phyloP scores from a whole-genome alignment of 2,329 filamentous ascomycete genomes.

The Chaetothyriales sp. region DNA sequence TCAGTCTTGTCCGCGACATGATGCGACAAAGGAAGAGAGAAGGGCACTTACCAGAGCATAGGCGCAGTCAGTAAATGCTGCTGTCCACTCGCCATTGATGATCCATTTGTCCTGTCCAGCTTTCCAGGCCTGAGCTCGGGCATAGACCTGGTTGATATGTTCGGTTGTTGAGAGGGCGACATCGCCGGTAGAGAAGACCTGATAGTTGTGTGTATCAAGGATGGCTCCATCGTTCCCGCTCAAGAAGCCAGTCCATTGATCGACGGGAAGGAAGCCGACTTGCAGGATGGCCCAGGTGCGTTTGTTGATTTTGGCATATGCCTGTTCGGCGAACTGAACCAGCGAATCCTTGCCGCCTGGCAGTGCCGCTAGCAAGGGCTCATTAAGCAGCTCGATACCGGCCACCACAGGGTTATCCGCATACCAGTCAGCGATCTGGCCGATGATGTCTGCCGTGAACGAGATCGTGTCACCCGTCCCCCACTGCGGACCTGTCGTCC shows the following conservation, averaged over 20 bases:
- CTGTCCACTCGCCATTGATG: conserved; percentile 55
- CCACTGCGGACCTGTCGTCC: conserved; percentile 22
- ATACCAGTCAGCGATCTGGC: conserved; percentile 44
- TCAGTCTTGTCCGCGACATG: conserved; percentile 11
- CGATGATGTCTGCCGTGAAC: conserved; percentile 38
- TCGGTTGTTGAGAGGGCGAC: conserved; percentile 36
- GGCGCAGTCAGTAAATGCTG: conserved; percentile 47
- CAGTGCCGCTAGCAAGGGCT: conserved; percentile 21
- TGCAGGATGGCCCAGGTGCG: conserved; percentile 41
- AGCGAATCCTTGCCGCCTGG: conserved; percentile 29
- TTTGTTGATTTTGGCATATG: conserved; percentile 26
- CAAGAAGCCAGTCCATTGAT: conserved; percentile 47
- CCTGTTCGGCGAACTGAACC: conserved; percentile 31
- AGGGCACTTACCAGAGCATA: conserved; percentile 23
- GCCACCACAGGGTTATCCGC: conserved; percentile 42
- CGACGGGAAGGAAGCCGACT: conserved; percentile 31
- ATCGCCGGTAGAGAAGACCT: conserved; percentile 42
- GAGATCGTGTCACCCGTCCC: conserved; percentile 23
- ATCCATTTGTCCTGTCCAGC: conserved; percentile 46
- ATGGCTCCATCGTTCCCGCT: conserved; percentile 35
- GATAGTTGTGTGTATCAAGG: conserved; percentile 55
- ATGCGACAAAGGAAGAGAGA: neutral
- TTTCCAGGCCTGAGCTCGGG: conserved; percentile 34
- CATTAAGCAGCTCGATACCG: conserved; percentile 32
- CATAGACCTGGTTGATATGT: conserved; percentile 44